Percentiles rank a stretch among this genome's conserved stretches.
Evolutionary conservation across 495 filamentous ascomycete species (phyloP).

Genomic region (Delitschia confertaspora): DNA sequence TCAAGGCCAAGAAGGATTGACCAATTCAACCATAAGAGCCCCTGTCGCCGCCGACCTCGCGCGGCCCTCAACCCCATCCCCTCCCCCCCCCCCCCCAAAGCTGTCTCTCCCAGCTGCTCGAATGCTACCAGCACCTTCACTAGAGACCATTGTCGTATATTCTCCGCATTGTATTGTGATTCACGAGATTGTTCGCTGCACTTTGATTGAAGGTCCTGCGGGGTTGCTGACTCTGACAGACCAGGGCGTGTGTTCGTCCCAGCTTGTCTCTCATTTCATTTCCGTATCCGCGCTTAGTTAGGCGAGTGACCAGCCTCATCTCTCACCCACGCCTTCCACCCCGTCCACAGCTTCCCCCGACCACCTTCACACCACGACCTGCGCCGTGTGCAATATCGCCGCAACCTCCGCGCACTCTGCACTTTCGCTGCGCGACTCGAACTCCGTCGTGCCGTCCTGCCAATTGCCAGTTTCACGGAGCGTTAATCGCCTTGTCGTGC

Average conservation of each 20-base stretch:
- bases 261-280: no score
- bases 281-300: slow-evolving; percentile 12
- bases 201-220: no score
- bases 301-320: slow-evolving; percentile 21
- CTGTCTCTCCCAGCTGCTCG: no score
- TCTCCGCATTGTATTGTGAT: no score
- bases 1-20: slow-evolving; percentile 12
- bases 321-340: slow-evolving; percentile 1
- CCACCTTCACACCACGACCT: not conserved
- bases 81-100: no score
- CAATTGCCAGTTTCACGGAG: slow-evolving; percentile 11
- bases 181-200: no score
- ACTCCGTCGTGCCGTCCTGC: slow-evolving; percentile 4
- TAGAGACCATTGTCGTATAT: no score
- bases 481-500: slow-evolving; percentile 2
- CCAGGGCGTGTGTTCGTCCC: no score
- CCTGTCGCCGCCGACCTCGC: slow-evolving; percentile 16
- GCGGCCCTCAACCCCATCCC: no score
- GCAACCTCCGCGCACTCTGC: slow-evolving; percentile 7
- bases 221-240: no score
- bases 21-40: slow-evolving; percentile 6
- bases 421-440: slow-evolving; percentile 7
- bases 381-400: not conserved
- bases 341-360: not conserved
- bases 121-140: no score